Base-by-base conservation (phyloP, 768 basidiomycete species). In the Coprinellus aureogranulatus region DNA sequence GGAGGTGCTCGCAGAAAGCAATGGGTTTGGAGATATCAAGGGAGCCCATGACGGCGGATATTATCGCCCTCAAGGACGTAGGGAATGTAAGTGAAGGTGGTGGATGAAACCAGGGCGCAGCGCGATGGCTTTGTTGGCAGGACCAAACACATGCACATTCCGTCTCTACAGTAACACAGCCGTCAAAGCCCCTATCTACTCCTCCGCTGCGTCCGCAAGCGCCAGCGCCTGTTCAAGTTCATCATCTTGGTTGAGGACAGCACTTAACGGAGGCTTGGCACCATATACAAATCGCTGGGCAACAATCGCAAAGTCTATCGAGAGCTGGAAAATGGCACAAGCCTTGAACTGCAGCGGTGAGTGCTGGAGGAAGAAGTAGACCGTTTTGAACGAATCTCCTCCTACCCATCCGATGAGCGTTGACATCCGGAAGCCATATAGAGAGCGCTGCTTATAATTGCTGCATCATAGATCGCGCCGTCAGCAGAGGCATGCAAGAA, bases 1-100 rank as follows among this genome's bases (percentile, higher is more conserved):
- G 92, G 27, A 93, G 78, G 69, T 94, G 92, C 74, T 94, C 90
- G 77, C 87, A 88, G 75, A 93, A 93, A 44, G 90, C 81, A 70
- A 92, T 94, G 49, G 90, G 91, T 79, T 90, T 92, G 65, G 80
- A 78, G 49, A 72, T 69, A 64, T 83, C 82, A 67, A 75, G 69
- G 63, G 68, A 75, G 63, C 76, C 76, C 77, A 80, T 78, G 64
- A 65, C 70, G 62, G 62, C 66, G 54, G 61, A 45, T 48, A 53
- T 52, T 52, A 52, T 61, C 27, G 65, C 58, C 62, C 54, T 34
- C 61, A 50, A 22, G 54, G 45, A 20, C 26, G 54, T 41, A 18
- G 45, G 46, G 22, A 37, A 30, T 20, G 51, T 47, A 46, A 52
- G 48, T 28, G 55, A 50, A 37, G 47, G 20, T n/a, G 42, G 25